Evolutionary conservation across 2,329 filamentous ascomycete species (phyloP).

Genomic region (Davidsoniella eucalypti): DNA sequence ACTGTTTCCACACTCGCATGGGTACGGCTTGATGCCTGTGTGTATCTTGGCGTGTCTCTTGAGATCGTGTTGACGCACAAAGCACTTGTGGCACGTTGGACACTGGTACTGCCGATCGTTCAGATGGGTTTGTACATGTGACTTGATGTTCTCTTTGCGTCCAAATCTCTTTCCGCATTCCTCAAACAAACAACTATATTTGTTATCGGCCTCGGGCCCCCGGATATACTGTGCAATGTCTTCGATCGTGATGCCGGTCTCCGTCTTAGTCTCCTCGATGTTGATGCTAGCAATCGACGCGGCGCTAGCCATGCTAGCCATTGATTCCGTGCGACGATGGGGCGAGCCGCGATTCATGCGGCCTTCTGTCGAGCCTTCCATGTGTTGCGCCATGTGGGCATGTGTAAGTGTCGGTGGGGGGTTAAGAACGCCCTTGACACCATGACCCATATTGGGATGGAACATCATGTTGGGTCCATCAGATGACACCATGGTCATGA

Average conservation of each 20-base stretch:
- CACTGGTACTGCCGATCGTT: constrained; percentile 93
- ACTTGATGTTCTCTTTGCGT: constrained; percentile 98
- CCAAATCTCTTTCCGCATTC: constrained; percentile 82
- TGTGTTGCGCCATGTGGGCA: neutral
- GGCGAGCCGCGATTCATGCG: constrained; percentile 16
- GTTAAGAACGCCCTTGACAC: neutral
- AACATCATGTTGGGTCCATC: constrained; percentile 9
- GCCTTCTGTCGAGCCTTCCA: neutral
- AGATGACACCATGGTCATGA: constrained; percentile 11
- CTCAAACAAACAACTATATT: constrained; percentile 62
- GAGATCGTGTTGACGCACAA: constrained; percentile 90
- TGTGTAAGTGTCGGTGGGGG: neutral
- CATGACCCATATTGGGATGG: constrained; percentile 1
- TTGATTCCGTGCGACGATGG: constrained; percentile 42
- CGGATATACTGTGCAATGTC: constrained; percentile 64
- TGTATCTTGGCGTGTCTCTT: constrained; percentile 97
- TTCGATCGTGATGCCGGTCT: constrained; percentile 75
- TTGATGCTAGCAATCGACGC: constrained; percentile 46
- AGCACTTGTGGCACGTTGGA: constrained; percentile 84
- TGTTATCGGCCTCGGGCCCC: constrained; percentile 58
- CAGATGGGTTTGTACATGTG: constrained; percentile 93
- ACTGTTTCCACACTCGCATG: constrained; percentile 83
- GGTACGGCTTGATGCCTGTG: constrained; percentile 86
- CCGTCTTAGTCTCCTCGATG: constrained; percentile 48
- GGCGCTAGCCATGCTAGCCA: constrained; percentile 40